These are phyloP conservation scores for Saccharum officinarum DNA, from an alignment of 176 grass and related monocot genomes.

Conservation along the genomic window DNA sequence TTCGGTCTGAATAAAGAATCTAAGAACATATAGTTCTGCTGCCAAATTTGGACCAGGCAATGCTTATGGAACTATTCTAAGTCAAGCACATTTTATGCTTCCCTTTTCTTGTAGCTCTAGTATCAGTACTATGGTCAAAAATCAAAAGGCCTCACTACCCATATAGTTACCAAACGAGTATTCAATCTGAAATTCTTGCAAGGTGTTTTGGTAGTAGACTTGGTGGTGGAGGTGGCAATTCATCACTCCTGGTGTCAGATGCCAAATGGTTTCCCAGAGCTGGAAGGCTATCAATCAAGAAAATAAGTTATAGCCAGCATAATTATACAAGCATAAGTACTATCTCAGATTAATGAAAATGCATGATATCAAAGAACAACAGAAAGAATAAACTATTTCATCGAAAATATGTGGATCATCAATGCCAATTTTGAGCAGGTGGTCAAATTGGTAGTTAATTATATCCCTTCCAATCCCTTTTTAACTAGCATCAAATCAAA, in stretches of 20 bases:
- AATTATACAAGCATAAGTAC: not conserved
- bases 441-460: not conserved
- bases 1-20: not conserved
- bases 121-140: not conserved
- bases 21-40: not conserved
- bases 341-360: not conserved
- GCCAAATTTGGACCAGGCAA: not conserved
- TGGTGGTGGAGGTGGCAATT: constrained; percentile 51
- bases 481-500: not conserved
- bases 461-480: not conserved
- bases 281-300: constrained; percentile 13
- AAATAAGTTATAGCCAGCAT: not conserved
- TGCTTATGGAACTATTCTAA: not conserved
- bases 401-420: not conserved
- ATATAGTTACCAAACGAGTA: not conserved
- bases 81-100: not conserved
- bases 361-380: not conserved
- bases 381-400: not conserved
- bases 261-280: not conserved
- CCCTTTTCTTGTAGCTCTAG: not conserved
- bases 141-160: not conserved
- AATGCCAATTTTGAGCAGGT: not conserved
- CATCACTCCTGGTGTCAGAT: constrained; percentile 34
- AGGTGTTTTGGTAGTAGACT: constrained; percentile 44
- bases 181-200: constrained; percentile 30